Evolutionary conservation across 1,139 yeast genomes (phyloP).

Genomic region (Magnusiomyces tetraspermus): DNA sequence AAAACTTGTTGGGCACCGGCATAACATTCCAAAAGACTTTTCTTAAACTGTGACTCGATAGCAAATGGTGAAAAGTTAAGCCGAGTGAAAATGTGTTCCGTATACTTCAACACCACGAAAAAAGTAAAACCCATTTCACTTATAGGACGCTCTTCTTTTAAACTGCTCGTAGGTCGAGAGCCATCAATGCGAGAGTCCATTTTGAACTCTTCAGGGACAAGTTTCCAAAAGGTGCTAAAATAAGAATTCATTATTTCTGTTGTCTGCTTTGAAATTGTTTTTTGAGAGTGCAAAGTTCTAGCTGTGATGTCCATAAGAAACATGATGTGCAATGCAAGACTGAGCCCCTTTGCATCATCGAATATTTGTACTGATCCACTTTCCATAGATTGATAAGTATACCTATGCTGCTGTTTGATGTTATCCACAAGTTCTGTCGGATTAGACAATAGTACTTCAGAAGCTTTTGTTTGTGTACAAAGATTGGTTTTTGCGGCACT

Average conservation of each 20-base stretch:
- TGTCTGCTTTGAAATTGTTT: slow-evolving; percentile 10
- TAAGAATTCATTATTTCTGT: slow-evolving; percentile 16
- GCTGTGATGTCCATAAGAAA: slow-evolving; percentile 14
- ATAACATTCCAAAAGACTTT: slow-evolving; percentile 9
- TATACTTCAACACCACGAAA: slow-evolving; percentile 9
- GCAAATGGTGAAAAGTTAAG: slow-evolving; percentile 11
- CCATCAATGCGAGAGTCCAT: background rate
- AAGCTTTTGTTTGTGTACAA: background rate
- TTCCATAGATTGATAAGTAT: background rate
- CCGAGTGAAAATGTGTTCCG: slow-evolving; percentile 11
- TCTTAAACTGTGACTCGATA: background rate
- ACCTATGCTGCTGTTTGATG: background rate
- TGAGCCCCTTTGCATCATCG: background rate
- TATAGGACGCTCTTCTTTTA: background rate
- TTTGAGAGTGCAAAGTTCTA: slow-evolving; percentile 10
- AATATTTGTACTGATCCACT: background rate
- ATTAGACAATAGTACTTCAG: background rate
- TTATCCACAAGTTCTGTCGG: background rate
- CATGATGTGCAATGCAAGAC: slow-evolving; percentile 9
- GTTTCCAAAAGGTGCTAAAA: slow-evolving; percentile 15
- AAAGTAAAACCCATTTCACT: background rate
- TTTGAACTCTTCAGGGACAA: slow-evolving; percentile 7
- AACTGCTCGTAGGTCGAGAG: background rate
- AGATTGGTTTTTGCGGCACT: too few relatives aligned
- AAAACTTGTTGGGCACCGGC: slow-evolving; percentile 10